phyloP scores from a whole-genome alignment of 2,329 filamentous ascomycete species.

The Trichoderma arundinaceum region DNA sequence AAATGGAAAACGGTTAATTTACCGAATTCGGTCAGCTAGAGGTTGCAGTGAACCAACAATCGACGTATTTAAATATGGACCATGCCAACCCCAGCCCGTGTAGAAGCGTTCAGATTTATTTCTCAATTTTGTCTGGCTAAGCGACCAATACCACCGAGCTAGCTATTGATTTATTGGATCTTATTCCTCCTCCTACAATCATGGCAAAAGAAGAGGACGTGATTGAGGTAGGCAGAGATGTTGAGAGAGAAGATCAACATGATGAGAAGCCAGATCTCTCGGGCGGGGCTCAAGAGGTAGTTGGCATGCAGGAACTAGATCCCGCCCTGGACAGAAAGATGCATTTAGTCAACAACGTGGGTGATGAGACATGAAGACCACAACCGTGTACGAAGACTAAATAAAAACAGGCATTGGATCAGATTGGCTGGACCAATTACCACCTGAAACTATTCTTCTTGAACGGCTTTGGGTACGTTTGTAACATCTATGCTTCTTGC shows the following conservation, averaged over 20 bases:
- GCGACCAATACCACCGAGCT: neutral
- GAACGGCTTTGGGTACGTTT: conserved; percentile 59
- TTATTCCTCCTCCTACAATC: neutral
- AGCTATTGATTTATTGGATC: neutral
- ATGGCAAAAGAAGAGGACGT: conserved; percentile 17
- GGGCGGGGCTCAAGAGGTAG: conserved; percentile 17
- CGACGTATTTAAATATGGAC: conserved; percentile 4
- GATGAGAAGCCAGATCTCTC: conserved; percentile 13
- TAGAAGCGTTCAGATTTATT: neutral
- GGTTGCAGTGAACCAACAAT: neutral
- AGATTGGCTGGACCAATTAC: conserved; percentile 57
- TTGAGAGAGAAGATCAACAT: conserved; percentile 1
- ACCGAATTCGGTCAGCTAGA: neutral
- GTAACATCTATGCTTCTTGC: neutral
- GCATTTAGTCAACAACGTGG: conserved; percentile 34
- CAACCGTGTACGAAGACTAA: neutral
- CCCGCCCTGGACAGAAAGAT: conserved; percentile 30
- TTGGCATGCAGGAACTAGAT: conserved; percentile 27
- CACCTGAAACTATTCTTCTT: conserved; percentile 65
- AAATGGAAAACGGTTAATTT: conserved; percentile 11
- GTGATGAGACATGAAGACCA: neutral
- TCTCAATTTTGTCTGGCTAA: neutral
- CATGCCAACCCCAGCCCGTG: neutral
- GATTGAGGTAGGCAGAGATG: conserved; percentile 4
- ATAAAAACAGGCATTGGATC: conserved; percentile 47